Evolutionary conservation across 2,329 filamentous ascomycete species (phyloP).

Genomic region (Phaeosphaeria sp.): DNA sequence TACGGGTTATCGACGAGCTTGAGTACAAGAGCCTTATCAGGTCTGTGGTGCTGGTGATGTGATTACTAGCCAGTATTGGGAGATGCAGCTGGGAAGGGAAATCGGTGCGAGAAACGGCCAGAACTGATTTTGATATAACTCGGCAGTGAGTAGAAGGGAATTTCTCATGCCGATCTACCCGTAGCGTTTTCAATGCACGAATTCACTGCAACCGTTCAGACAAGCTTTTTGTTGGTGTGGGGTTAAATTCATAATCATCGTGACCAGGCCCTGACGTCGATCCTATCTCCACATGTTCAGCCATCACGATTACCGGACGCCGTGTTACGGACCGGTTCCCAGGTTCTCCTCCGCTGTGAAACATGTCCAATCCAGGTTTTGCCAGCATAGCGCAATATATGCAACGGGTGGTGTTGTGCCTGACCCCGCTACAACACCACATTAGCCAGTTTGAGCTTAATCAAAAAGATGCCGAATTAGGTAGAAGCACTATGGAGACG

Average conservation of each 20-base stretch:
- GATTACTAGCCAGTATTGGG: neutral
- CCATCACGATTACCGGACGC: neutral
- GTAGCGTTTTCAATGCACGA: neutral
- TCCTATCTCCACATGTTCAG: neutral
- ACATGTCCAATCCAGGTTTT: slow-evolving; percentile 8
- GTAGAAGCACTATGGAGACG: slow-evolving; percentile 2
- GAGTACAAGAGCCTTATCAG: neutral
- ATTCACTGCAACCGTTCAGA: neutral
- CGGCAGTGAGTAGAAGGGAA: neutral
- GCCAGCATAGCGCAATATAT: slow-evolving; percentile 9
- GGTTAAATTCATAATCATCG: neutral
- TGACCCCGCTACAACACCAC: slow-evolving; percentile 1
- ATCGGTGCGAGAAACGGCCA: neutral
- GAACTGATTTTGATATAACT: neutral
- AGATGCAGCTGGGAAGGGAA: neutral
- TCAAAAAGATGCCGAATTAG: slow-evolving; percentile 8
- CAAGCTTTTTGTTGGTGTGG: neutral
- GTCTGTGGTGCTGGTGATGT: neutral
- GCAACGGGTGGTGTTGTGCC: neutral
- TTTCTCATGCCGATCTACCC: neutral
- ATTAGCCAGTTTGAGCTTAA: slow-evolving; percentile 13
- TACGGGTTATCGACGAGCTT: neutral
- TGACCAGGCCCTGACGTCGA: neutral
- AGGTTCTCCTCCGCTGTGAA: neutral
- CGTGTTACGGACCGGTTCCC: neutral